A percentile compares a stretch with the other conserved stretches of the same genome.
Conservation (phyloP, 345 rosid genomes). For the Eucalyptus sp. region DNA sequence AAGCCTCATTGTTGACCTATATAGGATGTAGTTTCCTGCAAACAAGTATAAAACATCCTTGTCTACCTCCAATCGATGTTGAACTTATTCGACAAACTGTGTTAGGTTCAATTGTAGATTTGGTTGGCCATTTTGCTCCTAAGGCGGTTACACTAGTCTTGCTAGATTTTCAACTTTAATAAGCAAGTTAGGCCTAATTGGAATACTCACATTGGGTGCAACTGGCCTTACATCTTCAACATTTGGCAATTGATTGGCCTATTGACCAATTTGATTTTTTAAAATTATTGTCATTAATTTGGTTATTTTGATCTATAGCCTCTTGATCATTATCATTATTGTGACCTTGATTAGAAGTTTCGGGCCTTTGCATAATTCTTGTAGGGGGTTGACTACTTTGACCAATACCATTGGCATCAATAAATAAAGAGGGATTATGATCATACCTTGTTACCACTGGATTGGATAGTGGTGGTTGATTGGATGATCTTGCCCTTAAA, state of each 20-base stretch:
- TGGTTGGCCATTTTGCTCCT: not conserved
- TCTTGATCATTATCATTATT: not conserved
- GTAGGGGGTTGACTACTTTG: not conserved
- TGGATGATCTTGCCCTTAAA: not conserved
- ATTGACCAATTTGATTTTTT: not conserved
- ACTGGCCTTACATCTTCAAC: not conserved
- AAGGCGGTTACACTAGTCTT: not conserved
- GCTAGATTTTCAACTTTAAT: not conserved
- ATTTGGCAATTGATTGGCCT: not conserved
- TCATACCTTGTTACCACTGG: not conserved
- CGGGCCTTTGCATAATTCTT: not conserved
- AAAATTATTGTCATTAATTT: not conserved
- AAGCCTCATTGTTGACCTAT: not conserved
- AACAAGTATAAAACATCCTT: too few species aligned
- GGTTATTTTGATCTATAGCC: not conserved
- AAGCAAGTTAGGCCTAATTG: not conserved
- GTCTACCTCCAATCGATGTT: not conserved
- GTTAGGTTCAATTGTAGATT: not conserved
- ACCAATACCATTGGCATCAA: not conserved
- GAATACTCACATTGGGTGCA: not conserved
- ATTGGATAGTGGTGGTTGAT: not conserved
- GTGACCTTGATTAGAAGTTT: too few species aligned
- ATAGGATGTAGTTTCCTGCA: not conserved
- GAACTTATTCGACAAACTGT: not conserved
- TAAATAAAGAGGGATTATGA: too few species aligned